These are phyloP conservation scores for Evansstolkia leycettana DNA, from an alignment of 495 filamentous ascomycete species.

Conservation along the genomic window DNA sequence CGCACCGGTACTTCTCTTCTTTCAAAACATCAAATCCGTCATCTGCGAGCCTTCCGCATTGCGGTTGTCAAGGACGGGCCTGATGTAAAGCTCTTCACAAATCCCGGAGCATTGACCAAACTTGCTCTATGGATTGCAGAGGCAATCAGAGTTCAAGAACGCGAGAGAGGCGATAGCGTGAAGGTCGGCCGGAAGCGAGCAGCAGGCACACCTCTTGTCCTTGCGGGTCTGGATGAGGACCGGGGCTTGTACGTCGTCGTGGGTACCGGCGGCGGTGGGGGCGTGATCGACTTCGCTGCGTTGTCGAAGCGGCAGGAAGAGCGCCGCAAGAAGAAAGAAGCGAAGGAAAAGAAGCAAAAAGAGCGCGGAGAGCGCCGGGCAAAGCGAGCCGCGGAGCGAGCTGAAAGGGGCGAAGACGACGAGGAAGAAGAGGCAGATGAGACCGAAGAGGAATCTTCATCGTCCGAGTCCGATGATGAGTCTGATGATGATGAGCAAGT, in stretches of 20 bases:
- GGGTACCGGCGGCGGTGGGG: slow-evolving; percentile 64
- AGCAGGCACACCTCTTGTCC: slow-evolving; percentile 69
- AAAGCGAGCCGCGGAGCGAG: slow-evolving; percentile 27
- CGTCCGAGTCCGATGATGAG: slow-evolving; percentile 44
- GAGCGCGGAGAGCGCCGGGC: slow-evolving; percentile 49
- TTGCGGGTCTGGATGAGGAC: slow-evolving; percentile 79
- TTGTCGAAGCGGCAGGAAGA: slow-evolving; percentile 52
- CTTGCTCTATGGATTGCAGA: slow-evolving; percentile 89
- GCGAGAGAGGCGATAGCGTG: slow-evolving; percentile 56
- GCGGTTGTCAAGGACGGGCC: slow-evolving; percentile 92
- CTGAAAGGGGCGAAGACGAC: slow-evolving; percentile 41
- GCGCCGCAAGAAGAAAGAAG: slow-evolving; percentile 47
- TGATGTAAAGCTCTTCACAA: slow-evolving; percentile 77
- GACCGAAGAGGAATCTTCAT: slow-evolving; percentile 27
- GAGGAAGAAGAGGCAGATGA: slow-evolving; percentile 47
- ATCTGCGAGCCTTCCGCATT: slow-evolving; percentile 85
- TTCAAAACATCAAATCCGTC: slow-evolving; percentile 85
- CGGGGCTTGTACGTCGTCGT: slow-evolving; percentile 86
- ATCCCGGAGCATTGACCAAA: slow-evolving; percentile 85
- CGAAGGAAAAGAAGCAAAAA: slow-evolving; percentile 45
- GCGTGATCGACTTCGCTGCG: slow-evolving; percentile 49
- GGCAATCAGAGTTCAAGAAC: slow-evolving; percentile 80
- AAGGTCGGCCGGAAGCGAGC: slow-evolving; percentile 46
- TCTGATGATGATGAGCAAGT: slow-evolving; percentile 52
- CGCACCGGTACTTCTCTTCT: slow-evolving; percentile 83